Base-by-base conservation (phyloP, 768 basidiomycete species). In the Pleurotus tuoliensis region DNA sequence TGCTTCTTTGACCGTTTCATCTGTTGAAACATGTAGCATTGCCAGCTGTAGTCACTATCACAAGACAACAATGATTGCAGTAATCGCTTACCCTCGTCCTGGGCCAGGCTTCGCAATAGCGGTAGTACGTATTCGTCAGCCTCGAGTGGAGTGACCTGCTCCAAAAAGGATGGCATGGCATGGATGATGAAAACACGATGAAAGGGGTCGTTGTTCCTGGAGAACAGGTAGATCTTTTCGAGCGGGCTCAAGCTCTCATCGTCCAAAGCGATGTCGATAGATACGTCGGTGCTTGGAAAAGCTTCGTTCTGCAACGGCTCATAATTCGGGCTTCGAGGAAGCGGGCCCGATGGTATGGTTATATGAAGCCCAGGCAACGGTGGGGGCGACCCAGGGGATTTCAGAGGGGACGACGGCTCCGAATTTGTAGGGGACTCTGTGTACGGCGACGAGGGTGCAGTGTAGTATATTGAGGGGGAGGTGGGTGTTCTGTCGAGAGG, bases 101-200 rank as follows among this genome's bases (percentile, higher is more conserved):
- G 84, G 7, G 92, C 92, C 25, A 98, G 82, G 43, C 81, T 82
- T 50, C 82, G 88, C 56, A 98, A 80, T n/a, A 97, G 82, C 1
- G 95, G 95, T 16, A 96, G 74, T 56, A 98, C 92, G 66, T 96
- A 98, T 69, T 94, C 90, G 62, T 93, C 86, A 4, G 93, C 93
- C 62, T 98, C 95, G 55, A 83, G 82, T 3, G 95, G 88, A 15
- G 88, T 78, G 51, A 97, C 88, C 47, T 87, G 77, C 25, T 78
- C 71, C 34, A 98, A 81, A 71, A 90, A 86, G 2, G 83, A 76
- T n/a, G 89, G 88, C 37, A 98, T 81, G 38, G 88, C 83, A 63
- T 88, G 87, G 0, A 89, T 83, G 66, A 98, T 94, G 74, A 87
- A 96, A 40, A 91, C 81, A 39, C 92, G 73, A 63, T 79, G 76